phyloP scores from a whole-genome alignment of 208 protist species.

The Strigomonas culicis region DNA sequence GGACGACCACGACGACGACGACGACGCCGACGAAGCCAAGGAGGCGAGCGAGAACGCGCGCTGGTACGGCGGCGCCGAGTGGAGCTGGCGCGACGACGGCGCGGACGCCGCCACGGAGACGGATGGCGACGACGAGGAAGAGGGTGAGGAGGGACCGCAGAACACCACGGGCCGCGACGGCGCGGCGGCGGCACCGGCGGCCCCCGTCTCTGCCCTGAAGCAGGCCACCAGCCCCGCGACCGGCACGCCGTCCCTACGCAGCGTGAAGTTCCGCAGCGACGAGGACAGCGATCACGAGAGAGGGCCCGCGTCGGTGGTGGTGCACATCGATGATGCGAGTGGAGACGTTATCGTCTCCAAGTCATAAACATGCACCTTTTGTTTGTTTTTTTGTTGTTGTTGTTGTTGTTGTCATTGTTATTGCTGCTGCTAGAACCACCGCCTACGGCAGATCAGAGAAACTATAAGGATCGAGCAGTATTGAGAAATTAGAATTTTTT shows the following conservation, averaged over 20 bases:
- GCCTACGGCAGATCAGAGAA: too few relatives aligned
- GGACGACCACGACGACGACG: not conserved
- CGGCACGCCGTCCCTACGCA: not conserved
- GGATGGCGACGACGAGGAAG: constrained; percentile 2
- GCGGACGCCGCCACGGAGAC: not conserved
- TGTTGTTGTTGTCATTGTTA: too few relatives aligned
- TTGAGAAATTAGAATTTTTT: too few relatives aligned
- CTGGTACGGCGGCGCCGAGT: not conserved
- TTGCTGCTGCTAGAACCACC: too few relatives aligned
- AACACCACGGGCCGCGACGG: not conserved
- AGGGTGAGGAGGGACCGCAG: not conserved
- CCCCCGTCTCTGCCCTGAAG: not conserved
- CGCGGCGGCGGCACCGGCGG: too few relatives aligned
- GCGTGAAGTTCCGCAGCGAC: not conserved
- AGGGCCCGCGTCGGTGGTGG: not conserved
- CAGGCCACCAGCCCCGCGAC: not conserved
- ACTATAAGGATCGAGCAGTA: too few relatives aligned
- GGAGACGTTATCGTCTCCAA: too few relatives aligned
- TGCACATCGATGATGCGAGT: not conserved
- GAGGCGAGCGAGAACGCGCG: not conserved
- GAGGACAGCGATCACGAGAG: constrained; percentile 1
- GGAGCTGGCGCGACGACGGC: not conserved
- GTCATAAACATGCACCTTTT: too few relatives aligned
- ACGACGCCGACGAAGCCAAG: not conserved
- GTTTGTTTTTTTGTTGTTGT: too few relatives aligned